Base-by-base conservation (phyloP, 2,329 filamentous ascomycete genomes). In the Nannizziopsis barbatae region DNA sequence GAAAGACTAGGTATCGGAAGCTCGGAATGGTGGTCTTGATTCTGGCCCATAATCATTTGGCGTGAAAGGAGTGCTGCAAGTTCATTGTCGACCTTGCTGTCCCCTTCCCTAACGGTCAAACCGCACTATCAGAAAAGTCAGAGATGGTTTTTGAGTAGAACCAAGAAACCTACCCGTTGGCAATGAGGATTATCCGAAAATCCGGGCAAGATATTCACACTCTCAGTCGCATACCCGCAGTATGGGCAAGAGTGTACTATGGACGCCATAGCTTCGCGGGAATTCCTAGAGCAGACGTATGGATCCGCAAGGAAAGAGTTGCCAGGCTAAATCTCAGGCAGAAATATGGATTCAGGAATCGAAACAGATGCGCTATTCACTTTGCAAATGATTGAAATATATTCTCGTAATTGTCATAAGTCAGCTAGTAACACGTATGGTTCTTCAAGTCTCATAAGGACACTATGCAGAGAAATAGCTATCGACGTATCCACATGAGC, bases 21-120 rank as follows among this genome's bases (percentile, higher is more conserved):
- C 48, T 59, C 56, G 36, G 59, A 54, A 49, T 53, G 57, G 56
- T 57, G 62, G 46, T 56, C 40, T 52, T 64, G 58, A 43, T 62
- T 59, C 9, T 53, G 50, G 44, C 64, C 65, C 56, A 92, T 75
- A 47, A 75, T 84, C 67, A 93, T 76, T 62, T 85, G 84, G 56
- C 79, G 80, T 45, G 83, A 76, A 65, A 95, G 88, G 59, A 94
- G 80, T 51, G 77, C 72, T n/a, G 83, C 77, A 32, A 95, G 81
- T 57, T 94, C 88, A 55, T 94, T 85, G 62, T 89, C 81, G 58
- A 80, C 76, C 65, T 83, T 79, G 70, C 77, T 75, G 53, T 68
- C 72, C 60, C 62, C 59, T 56, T 69, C 66, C 3, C 60, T 62
- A 30, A 59, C 62, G 31, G 66, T 67, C 45, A 70, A 55, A n/a